Percentiles rank a stretch among this genome's conserved stretches.
These are phyloP conservation scores for Aaosphaeria pasadenensis DNA, from an alignment of 2,329 filamentous ascomycete species.

Conservation along the genomic window DNA sequence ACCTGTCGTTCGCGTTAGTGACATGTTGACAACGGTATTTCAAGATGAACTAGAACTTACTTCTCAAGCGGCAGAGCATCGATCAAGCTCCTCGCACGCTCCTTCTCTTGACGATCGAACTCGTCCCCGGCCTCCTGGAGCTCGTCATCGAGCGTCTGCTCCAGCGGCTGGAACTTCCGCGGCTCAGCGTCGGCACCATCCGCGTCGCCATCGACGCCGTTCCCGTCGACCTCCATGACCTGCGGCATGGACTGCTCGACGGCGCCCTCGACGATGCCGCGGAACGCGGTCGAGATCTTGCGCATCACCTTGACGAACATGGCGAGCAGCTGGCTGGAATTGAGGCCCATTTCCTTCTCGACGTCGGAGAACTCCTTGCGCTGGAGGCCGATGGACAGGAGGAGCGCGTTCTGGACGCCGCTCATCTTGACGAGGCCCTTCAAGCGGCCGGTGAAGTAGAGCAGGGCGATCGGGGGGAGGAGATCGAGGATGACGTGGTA, in stretches of 20 bases:
- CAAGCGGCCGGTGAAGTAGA: conserved; percentile 82
- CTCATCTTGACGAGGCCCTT: conserved; percentile 66
- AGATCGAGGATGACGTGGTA: conserved; percentile 97
- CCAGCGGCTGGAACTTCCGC: conserved; percentile 64
- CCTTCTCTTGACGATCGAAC: conserved; percentile 65
- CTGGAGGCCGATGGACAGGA: conserved; percentile 85
- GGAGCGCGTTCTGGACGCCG: conserved; percentile 80
- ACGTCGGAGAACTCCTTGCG: conserved; percentile 80
- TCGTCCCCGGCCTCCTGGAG: conserved; percentile 80
- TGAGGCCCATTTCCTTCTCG: conserved; percentile 73
- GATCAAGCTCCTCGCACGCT: conserved; percentile 84
- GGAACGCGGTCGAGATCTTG: conserved; percentile 80
- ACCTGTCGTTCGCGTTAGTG: conserved; percentile 20
- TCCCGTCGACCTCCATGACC: conserved; percentile 32
- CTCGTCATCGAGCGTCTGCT: conserved; percentile 72
- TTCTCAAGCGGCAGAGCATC: conserved; percentile 86
- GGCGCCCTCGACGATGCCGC: conserved; percentile 69
- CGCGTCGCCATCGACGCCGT: conserved; percentile 57
- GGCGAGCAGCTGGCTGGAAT: conserved; percentile 76
- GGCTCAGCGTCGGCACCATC: conserved; percentile 55
- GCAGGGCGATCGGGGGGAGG: conserved; percentile 73
- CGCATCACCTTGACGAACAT: conserved; percentile 97
- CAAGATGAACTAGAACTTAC: conserved; percentile 48
- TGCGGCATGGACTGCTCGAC: conserved; percentile 50
- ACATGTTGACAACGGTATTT: neutral